A percentile compares a stretch with the other conserved stretches of the same genome.
phyloP scores from a whole-genome alignment of 1,284 basidiomycete genomes.

The Kwoniella shivajii region DNA sequence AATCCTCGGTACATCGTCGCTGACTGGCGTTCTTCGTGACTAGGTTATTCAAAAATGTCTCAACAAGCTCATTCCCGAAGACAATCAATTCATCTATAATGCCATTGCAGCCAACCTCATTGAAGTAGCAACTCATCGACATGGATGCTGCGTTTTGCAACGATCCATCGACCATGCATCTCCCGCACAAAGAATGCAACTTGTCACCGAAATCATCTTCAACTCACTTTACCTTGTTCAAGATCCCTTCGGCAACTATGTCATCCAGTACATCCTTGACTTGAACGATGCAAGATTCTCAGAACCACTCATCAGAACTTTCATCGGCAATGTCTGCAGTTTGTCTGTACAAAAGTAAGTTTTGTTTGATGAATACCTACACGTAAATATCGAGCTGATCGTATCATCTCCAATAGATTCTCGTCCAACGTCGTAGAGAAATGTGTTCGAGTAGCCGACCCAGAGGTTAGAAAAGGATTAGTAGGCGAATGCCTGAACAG shows the following conservation, averaged over 20 bases:
- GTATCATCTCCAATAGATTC: conserved; percentile 28
- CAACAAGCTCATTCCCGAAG: conserved; percentile 95
- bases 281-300: conserved; percentile 97
- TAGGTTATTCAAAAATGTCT: conserved; percentile 91
- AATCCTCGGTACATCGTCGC: not conserved
- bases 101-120: conserved; percentile 98
- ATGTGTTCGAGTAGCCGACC: conserved; percentile 98
- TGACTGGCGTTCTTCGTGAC: no score
- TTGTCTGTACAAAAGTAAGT: conserved; percentile 98
- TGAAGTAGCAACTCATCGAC: conserved; percentile 98
- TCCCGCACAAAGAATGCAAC: conserved; percentile 82
- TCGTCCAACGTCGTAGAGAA: conserved; percentile 55
- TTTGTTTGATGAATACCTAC: not conserved
- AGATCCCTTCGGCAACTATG: conserved; percentile 82
- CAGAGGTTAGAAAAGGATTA: conserved; percentile 87
- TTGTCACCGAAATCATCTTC: conserved; percentile 98
- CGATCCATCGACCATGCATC: conserved; percentile 97
- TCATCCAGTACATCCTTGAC: conserved; percentile 86
- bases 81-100: conserved; percentile 99
- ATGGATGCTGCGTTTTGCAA: conserved; percentile 98
- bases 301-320: conserved; percentile 95
- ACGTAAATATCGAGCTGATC: not conserved
- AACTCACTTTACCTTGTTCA: conserved; percentile 97
- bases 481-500: conserved; percentile 96
- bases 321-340: conserved; percentile 95